Percentiles rank a stretch among this genome's conserved stretches.
Evolutionary conservation across 306 rosid genomes (phyloP).

Genomic region (Cucurbita maxima): DNA sequence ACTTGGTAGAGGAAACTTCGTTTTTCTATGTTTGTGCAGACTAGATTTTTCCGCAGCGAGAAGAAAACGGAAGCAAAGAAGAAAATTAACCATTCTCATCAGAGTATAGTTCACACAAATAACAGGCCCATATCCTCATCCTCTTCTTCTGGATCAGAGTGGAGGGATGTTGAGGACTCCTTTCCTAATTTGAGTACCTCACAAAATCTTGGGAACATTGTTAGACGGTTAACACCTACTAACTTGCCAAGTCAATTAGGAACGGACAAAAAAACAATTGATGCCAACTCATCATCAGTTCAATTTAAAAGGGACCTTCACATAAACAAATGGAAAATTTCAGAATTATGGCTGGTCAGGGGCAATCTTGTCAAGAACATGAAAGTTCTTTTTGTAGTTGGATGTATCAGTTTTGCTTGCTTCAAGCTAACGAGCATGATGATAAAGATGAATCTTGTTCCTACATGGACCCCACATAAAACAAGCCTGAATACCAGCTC

Average conservation of each 20-base stretch:
- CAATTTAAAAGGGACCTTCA: constrained; percentile 70
- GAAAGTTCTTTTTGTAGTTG: constrained; percentile 35
- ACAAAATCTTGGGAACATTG: constrained; percentile 50
- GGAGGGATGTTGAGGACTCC: constrained; percentile 45
- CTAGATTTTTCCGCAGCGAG: constrained; percentile 52
- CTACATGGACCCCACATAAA: constrained; percentile 25
- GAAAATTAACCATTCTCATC: constrained; percentile 34
- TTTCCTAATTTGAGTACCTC: constrained; percentile 44
- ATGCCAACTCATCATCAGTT: constrained; percentile 30
- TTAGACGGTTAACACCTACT: constrained; percentile 73
- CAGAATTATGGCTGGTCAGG: constrained; percentile 35
- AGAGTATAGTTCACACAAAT: constrained; percentile 27
- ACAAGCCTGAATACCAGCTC: constrained; percentile 17
- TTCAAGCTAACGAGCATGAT: constrained; percentile 42
- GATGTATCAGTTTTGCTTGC: constrained; percentile 57
- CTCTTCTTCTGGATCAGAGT: constrained; percentile 37
- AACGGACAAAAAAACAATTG: constrained; percentile 36
- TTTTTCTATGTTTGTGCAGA: constrained; percentile 40
- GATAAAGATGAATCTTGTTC: constrained; percentile 24
- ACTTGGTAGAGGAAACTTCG: neutral
- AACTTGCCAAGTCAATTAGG: constrained; percentile 52
- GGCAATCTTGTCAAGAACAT: constrained; percentile 31
- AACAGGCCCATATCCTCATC: constrained; percentile 57
- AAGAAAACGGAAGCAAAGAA: constrained; percentile 43
- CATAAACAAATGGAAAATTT: constrained; percentile 31